Evolutionary conservation across 1,139 yeast species (phyloP), one percentile per base, ranked within the genome.

Genomic region (Suhomyces kunorum): DNA sequence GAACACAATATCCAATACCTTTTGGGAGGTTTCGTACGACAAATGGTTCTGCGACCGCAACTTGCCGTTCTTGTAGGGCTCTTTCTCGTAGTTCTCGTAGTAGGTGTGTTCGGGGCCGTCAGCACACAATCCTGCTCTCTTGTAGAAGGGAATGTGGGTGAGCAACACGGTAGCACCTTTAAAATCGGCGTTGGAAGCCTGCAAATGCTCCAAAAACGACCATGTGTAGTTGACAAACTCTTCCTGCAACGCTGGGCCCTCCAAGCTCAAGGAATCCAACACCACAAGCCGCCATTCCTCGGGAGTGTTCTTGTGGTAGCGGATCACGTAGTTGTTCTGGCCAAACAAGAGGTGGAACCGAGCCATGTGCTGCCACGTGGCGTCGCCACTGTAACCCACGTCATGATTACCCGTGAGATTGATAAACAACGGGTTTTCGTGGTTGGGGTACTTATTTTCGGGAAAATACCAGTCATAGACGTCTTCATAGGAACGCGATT

Each of bases 371-470:
- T 87, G 96, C 71, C 83, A 81, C 0, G 96, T 88, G 34, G 95
- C 88, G 63, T 94, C 98, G 0, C 98, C 98, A 39, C 88, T 81
- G 58, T 92, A 92, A 0, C 98, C 98, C 42, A 92, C 81, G 59
- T 92, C 98, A 59, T 92, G 98, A 58, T 92, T 94, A 2, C 98
- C 98, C 0, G 96, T 83, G 30, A 92, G 69, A 56, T 92, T 90
- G 44, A 88, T 75, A 55, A 89, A 78, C 33, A 83, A 64, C 1
- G 88, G 86, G 43, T 62, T 60, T 12, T 67, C 57, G 42, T 50
- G 62, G 47, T 67, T 68, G 25, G 74, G 74, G 23, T 36, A 46
- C n/a, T 52, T 53, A 6, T 43, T 48, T 15, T 64, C 58, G n/a
- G 52, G 66, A 34, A 70, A 55, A 28, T 71, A 66, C 95, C 95